Evolutionary conservation across 2,329 filamentous ascomycete species (phyloP), one percentile per base, ranked within the genome.

Genomic region (Pseudogymnoascus sp.): DNA sequence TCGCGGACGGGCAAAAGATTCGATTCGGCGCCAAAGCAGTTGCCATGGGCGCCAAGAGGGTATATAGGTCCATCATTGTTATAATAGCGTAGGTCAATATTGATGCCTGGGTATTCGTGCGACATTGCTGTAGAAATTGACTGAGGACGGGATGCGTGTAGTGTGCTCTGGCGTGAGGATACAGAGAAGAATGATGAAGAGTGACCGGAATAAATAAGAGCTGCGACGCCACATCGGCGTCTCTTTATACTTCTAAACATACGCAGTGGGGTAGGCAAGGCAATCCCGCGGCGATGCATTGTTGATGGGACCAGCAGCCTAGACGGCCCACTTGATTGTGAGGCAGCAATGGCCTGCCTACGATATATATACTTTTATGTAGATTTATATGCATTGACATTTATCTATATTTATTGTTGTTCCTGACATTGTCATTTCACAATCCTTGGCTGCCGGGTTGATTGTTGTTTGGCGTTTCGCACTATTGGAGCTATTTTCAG

Each of bases 201-300:
- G 28, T 34, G 31, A 18, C 8, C 37, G 16, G 37, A 34, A 56
- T 23, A 16, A 56, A 53, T 8, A 59, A 18, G 5, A 36, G 28
- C 25, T 21, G 3, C 5, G 31, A 34, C n/a, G 28, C 56, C 18
- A 25, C 28, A 60, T 60, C 2, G 11, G 16, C 59, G 59, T 25
- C 59, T 60, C 59, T 60, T 60, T 60, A 60, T 60, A 60, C 59
- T 40, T 37, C 59, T 38, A 3, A 40, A 60, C 23, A 60, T 23
- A 21, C 34, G 9, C 34, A 23, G 59, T 16, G 56, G 56, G 28
- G 18, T 36, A 31, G 12, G n/a, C 34, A 34, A 3, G 31, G 11
- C 31, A 60, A 23, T 25, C 34, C 56, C n/a, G 16, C 31, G 16
- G 37, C 21, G 28, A 60, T 21, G 31, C 28, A 37, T 37, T 4